phyloP scores from a whole-genome alignment of 2,329 filamentous ascomycete genomes.

The Coniella vitis region DNA sequence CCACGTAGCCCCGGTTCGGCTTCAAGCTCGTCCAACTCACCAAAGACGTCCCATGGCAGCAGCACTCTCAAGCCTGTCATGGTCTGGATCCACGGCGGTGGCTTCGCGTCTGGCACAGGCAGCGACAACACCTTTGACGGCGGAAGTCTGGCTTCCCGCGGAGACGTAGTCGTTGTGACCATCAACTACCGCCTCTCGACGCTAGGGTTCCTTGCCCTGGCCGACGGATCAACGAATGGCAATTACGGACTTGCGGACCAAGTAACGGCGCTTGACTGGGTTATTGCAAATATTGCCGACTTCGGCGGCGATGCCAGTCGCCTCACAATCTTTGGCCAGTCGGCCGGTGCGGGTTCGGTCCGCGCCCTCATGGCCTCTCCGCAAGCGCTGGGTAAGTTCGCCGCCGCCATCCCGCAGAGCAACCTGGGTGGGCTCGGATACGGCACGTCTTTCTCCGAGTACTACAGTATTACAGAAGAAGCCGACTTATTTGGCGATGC shows the following conservation, averaged over 20 bases:
- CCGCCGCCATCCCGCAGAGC: conserved; percentile 37
- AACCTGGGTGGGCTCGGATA: conserved; percentile 41
- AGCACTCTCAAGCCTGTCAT: conserved; percentile 26
- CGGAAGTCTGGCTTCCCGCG: conserved; percentile 49
- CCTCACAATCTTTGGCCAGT: conserved; percentile 49
- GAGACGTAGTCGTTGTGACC: conserved; percentile 51
- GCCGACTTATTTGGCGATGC: conserved; percentile 40
- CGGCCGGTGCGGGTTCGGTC: conserved; percentile 46
- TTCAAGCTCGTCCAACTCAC: conserved; percentile 15
- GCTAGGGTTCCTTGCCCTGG: conserved; percentile 50
- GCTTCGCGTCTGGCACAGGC: conserved; percentile 42
- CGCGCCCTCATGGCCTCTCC: conserved; percentile 43
- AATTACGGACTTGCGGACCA: conserved; percentile 45
- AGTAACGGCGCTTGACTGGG: conserved; percentile 42
- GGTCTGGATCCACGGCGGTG: conserved; percentile 44
- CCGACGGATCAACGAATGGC: conserved; percentile 37
- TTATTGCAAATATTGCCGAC: conserved; percentile 42
- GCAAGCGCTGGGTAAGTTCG: conserved; percentile 39
- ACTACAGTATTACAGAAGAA: conserved; percentile 48
- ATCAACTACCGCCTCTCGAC: conserved; percentile 56
- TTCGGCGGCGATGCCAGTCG: conserved; percentile 52
- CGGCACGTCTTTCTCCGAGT: conserved; percentile 50
- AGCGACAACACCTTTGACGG: conserved; percentile 39
- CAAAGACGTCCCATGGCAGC: conserved; percentile 12
- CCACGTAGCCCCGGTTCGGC: conserved; percentile 21